These are phyloP conservation scores for Penicillium sp. DNA, from an alignment of 2,329 filamentous ascomycete genomes.

Conservation along the genomic window DNA sequence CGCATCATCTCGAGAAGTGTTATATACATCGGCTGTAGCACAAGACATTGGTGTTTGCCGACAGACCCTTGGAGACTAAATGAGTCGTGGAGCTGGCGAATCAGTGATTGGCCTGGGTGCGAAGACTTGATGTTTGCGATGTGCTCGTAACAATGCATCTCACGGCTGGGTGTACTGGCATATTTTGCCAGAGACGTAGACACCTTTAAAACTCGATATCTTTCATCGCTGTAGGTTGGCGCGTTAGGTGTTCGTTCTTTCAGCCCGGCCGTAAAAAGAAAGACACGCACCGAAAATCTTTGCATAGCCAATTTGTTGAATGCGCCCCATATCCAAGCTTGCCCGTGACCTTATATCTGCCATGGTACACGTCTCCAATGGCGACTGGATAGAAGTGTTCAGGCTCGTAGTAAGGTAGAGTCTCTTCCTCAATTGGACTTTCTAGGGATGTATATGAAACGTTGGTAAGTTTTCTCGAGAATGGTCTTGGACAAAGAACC, in stretches of 20 bases:
- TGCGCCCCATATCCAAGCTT: neutral
- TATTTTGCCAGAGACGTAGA: neutral
- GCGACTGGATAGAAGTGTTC: neutral
- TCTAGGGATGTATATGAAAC: neutral
- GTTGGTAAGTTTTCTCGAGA: neutral
- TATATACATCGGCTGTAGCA: conserved; percentile 1
- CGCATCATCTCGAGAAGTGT: conserved; percentile 27
- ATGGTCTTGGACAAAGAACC: neutral
- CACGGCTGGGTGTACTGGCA: neutral
- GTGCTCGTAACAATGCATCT: neutral
- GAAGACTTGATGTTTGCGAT: neutral
- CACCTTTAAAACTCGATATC: neutral
- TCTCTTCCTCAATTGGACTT: neutral
- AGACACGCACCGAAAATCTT: neutral
- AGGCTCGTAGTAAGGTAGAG: neutral
- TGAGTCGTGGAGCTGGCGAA: neutral
- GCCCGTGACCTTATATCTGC: neutral
- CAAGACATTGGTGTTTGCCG: neutral
- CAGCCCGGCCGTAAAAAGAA: too few species aligned
- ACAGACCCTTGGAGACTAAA: neutral
- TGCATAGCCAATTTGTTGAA: neutral
- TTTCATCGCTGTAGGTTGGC: neutral
- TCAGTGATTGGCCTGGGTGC: neutral
- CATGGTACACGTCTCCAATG: neutral
- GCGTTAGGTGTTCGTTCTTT: neutral